These are phyloP conservation scores for Hanseniaspora opuntiae DNA, from an alignment of 805 yeast genomes.

Conservation along the genomic window DNA sequence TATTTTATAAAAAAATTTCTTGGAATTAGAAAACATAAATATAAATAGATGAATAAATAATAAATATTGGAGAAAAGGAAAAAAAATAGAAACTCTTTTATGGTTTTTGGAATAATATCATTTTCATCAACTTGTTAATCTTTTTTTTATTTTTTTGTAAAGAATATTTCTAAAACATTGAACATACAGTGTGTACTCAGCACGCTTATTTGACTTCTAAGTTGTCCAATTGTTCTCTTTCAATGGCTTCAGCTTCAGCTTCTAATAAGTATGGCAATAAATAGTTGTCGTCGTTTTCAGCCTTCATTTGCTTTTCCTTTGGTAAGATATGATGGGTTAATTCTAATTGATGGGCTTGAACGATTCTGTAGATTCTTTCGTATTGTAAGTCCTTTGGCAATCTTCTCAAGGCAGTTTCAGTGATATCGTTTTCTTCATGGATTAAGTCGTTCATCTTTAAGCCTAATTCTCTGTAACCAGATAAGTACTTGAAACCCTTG, in stretches of 20 bases:
- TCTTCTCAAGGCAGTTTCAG: constrained; percentile 80
- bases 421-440: constrained; percentile 71
- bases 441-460: constrained; percentile 79
- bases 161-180: not conserved
- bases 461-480: constrained; percentile 94
- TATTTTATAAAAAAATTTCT: too few species aligned
- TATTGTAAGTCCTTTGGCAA: constrained; percentile 72
- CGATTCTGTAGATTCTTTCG: constrained; percentile 82
- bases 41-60: too few species aligned
- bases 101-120: too few species aligned
- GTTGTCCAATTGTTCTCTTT: constrained; percentile 80
- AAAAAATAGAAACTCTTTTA: too few species aligned
- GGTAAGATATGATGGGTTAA: constrained; percentile 79
- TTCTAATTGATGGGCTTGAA: constrained; percentile 82
- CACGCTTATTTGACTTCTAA: constrained; percentile 29
- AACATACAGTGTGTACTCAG: too few species aligned
- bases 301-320: constrained; percentile 57
- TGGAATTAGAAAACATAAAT: too few species aligned
- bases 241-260: constrained; percentile 83
- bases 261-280: constrained; percentile 80
- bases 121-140: not conserved
- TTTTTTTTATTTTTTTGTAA: not conserved
- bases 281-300: constrained; percentile 72
- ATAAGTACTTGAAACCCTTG: constrained; percentile 50
- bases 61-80: too few species aligned